These are phyloP conservation scores for Lachnellula suecica DNA, from an alignment of 2,329 filamentous ascomycete genomes.

Conservation along the genomic window DNA sequence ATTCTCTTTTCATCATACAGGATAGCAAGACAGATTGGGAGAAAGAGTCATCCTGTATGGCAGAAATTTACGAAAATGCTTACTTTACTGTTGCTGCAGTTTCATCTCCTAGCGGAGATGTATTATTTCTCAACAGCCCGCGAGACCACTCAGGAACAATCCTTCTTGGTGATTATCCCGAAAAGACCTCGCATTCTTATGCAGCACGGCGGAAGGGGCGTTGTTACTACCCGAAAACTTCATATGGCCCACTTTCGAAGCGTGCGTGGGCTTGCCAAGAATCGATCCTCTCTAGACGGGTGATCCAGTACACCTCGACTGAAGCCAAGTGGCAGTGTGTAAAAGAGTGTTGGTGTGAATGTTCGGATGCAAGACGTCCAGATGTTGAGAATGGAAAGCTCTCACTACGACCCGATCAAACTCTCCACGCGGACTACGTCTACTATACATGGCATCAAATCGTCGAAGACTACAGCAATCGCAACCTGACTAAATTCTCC, in stretches of 20 bases:
- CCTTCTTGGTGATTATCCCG: background rate
- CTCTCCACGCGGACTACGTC: background rate
- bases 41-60: conserved; percentile 23
- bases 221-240: background rate
- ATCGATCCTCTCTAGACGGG: background rate
- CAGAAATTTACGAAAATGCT: conserved; percentile 11
- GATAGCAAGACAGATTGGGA: background rate
- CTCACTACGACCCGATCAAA: background rate
- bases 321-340: background rate
- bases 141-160: background rate
- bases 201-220: background rate
- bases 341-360: background rate
- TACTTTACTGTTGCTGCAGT: conserved; percentile 1
- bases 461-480: background rate
- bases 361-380: background rate
- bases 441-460: background rate
- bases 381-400: no score
- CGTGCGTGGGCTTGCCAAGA: background rate
- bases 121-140: background rate
- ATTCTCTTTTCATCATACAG: conserved; percentile 13
- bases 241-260: background rate
- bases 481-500: conserved; percentile 3
- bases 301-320: background rate
- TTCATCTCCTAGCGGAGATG: background rate
- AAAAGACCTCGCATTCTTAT: background rate